A percentile compares a stretch with the other conserved stretches of the same genome.
These are phyloP conservation scores for Tuber brumale DNA, from an alignment of 495 filamentous ascomycete species.

Conservation along the genomic window DNA sequence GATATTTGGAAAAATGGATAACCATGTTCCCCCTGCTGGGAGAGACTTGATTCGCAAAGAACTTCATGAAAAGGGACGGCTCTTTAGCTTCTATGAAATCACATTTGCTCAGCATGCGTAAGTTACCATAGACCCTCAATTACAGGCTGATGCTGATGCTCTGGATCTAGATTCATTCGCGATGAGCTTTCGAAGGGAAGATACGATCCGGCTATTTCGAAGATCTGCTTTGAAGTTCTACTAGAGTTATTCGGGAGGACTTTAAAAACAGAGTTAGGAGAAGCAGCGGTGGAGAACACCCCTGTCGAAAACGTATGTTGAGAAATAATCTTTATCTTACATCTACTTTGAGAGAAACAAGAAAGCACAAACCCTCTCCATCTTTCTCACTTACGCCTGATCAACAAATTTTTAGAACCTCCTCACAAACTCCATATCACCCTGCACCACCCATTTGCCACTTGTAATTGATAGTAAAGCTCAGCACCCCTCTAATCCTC, in stretches of 20 bases:
- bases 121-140: slow-evolving; percentile 36
- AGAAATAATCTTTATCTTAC: not conserved
- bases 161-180: slow-evolving; percentile 62
- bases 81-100: slow-evolving; percentile 80
- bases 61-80: slow-evolving; percentile 64
- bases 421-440: slow-evolving; percentile 42
- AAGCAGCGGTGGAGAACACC: slow-evolving; percentile 19
- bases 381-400: not conserved
- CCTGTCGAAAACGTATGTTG: slow-evolving; percentile 30
- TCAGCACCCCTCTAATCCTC: slow-evolving; percentile 65
- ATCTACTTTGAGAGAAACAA: not conserved
- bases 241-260: slow-evolving; percentile 76
- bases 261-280: slow-evolving; percentile 70
- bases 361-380: not conserved
- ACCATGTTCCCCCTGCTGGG: slow-evolving; percentile 78
- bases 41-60: slow-evolving; percentile 80
- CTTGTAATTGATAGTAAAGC: slow-evolving; percentile 61
- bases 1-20: slow-evolving; percentile 85
- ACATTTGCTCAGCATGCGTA: slow-evolving; percentile 76
- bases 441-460: slow-evolving; percentile 62
- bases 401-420: slow-evolving; percentile 21
- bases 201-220: slow-evolving; percentile 80
- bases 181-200: slow-evolving; percentile 89
- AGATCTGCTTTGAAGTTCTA: slow-evolving; percentile 87
- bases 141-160: slow-evolving; percentile 26